Percentiles rank a stretch among this genome's conserved stretches.
Conservation (phyloP, 23 red algal genomes). For the Gracilaria domingensis region DNA sequence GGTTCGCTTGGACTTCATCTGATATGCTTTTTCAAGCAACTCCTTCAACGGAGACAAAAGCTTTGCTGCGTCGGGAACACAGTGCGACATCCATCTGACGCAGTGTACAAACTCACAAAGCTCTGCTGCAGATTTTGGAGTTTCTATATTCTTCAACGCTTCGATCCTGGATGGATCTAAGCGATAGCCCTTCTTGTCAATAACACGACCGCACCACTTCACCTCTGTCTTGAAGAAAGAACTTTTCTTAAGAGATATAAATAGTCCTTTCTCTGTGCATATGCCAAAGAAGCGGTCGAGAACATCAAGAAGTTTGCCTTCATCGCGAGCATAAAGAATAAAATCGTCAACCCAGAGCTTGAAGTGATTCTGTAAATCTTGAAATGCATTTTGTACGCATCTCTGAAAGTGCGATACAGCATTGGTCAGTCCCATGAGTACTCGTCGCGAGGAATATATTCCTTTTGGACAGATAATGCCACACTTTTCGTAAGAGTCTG, state of each 20-base stretch:
- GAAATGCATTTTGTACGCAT: neutral
- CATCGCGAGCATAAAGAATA: slow-evolving; percentile 4
- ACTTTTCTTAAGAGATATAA: slow-evolving; percentile 19
- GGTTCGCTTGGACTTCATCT: neutral
- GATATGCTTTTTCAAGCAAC: slow-evolving; percentile 37
- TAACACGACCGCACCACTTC: slow-evolving; percentile 51
- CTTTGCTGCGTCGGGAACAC: slow-evolving; percentile 8
- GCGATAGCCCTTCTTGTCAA: slow-evolving; percentile 1
- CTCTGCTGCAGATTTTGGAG: slow-evolving; percentile 25
- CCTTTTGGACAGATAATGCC: slow-evolving; percentile 12
- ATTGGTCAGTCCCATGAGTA: slow-evolving; percentile 33
- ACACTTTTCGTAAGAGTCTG: slow-evolving; percentile 32
- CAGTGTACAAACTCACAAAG: slow-evolving; percentile 39
- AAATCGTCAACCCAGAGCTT: slow-evolving; percentile 61
- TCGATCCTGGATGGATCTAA: slow-evolving; percentile 29
- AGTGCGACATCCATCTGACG: slow-evolving; percentile 27
- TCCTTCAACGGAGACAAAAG: neutral
- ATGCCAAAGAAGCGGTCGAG: neutral
- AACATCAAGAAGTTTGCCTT: neutral
- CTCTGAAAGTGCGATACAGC: slow-evolving; percentile 39
- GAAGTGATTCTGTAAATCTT: neutral
- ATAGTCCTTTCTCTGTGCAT: slow-evolving; percentile 9
- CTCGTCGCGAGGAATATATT: neutral
- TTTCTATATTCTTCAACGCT: slow-evolving; percentile 14
- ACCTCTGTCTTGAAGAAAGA: neutral